Evolutionary conservation across 352 stramenopile species (phyloP).

Genomic region (Pythium phragmiticola): DNA sequence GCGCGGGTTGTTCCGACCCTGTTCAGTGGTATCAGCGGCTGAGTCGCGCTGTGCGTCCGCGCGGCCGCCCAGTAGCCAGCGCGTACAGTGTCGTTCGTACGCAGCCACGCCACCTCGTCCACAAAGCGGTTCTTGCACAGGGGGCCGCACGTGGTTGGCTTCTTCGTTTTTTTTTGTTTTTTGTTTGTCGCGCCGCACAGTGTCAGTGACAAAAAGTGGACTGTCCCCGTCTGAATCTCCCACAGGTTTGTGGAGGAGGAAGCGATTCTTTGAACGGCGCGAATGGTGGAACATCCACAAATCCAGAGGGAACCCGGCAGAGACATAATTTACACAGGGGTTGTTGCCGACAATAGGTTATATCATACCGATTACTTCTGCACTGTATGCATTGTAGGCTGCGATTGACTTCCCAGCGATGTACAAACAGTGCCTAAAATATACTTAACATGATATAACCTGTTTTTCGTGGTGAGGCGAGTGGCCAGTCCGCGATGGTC

Average conservation of each 20-base stretch:
- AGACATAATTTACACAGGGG: neutral
- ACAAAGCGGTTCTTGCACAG: neutral
- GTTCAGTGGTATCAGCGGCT: neutral
- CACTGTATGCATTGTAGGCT: no score
- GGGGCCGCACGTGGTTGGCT: neutral
- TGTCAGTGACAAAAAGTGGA: neutral
- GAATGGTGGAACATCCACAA: conserved; percentile 15
- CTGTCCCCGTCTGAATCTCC: conserved; percentile 8
- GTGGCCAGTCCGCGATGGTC: conserved; percentile 7
- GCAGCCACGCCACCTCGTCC: neutral
- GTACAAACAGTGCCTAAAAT: neutral
- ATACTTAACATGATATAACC: neutral
- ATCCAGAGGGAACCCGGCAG: conserved; percentile 10
- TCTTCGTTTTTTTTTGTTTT: conserved; percentile 5
- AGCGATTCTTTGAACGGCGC: conserved; percentile 13
- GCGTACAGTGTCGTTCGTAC: conserved; percentile 5
- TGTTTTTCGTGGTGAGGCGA: neutral
- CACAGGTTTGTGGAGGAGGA: neutral
- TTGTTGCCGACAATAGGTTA: neutral
- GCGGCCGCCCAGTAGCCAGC: neutral
- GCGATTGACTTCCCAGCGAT: no score
- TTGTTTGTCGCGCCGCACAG: neutral
- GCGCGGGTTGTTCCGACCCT: neutral
- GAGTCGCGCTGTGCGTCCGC: neutral
- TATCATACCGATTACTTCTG: neutral